Evolutionary conservation across 1,284 basidiomycete genomes (phyloP).

Genomic region (Trichosporon faecale): DNA sequence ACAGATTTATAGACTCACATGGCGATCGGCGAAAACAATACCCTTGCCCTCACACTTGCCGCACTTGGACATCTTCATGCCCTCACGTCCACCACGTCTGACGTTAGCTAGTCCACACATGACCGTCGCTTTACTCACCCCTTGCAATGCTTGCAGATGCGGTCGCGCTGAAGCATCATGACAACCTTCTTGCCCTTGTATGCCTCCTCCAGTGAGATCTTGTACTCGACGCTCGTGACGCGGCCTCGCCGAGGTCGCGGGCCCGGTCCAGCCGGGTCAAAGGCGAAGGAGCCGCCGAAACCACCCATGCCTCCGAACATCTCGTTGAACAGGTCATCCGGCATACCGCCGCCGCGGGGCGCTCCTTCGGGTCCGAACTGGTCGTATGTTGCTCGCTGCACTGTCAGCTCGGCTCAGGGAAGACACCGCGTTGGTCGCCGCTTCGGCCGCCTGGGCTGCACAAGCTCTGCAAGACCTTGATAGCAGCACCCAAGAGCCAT

Average conservation of each 20-base stretch:
- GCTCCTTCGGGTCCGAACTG: constrained; percentile 64
- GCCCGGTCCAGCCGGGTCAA: constrained; percentile 39
- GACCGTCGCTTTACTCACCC: constrained; percentile 57
- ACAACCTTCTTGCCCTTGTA: constrained; percentile 88
- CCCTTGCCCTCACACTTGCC: constrained; percentile 73
- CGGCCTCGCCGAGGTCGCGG: constrained; percentile 55
- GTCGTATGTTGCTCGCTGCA: constrained; percentile 74
- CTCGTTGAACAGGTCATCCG: constrained; percentile 59
- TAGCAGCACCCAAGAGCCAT: too few species aligned
- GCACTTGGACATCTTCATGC: constrained; percentile 76
- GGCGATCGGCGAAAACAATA: constrained; percentile 43
- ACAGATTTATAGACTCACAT: constrained; percentile 34
- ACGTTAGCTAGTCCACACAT: background rate
- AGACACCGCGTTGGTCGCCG: background rate
- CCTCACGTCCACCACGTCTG: constrained; percentile 39
- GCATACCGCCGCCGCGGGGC: constrained; percentile 54
- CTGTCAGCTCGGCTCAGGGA: constrained; percentile 1
- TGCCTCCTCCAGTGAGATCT: constrained; percentile 85
- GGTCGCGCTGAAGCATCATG: constrained; percentile 83
- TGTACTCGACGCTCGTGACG: constrained; percentile 74
- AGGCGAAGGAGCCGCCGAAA: constrained; percentile 42
- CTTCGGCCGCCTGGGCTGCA: background rate
- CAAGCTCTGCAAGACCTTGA: background rate
- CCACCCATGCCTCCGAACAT: constrained; percentile 62
- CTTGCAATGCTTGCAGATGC: constrained; percentile 73